Percentiles rank a stretch among this genome's conserved stretches.
These are phyloP conservation scores for Phalaenopsis aphrodite DNA, from an alignment of 106 monocot species.

Conservation along the genomic window DNA sequence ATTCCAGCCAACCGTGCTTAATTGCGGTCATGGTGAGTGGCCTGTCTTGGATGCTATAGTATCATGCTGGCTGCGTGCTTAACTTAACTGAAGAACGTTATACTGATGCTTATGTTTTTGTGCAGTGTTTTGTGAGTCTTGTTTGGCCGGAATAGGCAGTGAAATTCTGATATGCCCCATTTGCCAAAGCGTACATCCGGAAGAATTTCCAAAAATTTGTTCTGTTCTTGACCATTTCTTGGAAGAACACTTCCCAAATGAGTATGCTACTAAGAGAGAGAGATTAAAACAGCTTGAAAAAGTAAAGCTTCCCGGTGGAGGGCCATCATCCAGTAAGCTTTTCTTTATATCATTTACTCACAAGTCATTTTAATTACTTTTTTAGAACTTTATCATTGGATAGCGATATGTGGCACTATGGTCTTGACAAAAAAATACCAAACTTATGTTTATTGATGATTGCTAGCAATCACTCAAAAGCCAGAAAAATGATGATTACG, in stretches of 20 bases:
- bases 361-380: background rate
- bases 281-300: conserved; percentile 11
- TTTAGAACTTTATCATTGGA: background rate
- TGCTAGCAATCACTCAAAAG: too few relatives aligned
- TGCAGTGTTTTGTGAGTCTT: conserved; percentile 52
- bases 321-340: conserved; percentile 39
- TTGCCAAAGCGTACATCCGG: conserved; percentile 44
- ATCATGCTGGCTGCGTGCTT: background rate
- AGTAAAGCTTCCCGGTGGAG: conserved; percentile 9
- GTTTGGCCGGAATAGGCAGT: conserved; percentile 18
- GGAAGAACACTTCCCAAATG: conserved; percentile 45
- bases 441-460: background rate
- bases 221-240: conserved; percentile 55
- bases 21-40: conserved; percentile 18
- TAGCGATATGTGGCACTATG: background rate
- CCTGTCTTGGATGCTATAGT: background rate
- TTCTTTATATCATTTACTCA: background rate
- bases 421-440: background rate
- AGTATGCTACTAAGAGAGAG: conserved; percentile 34
- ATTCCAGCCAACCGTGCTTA: conserved; percentile 14
- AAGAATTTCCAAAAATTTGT: conserved; percentile 53
- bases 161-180: conserved; percentile 32
- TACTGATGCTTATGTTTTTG: background rate
- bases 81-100: background rate
- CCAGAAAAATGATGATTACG: too few relatives aligned